Evolutionary conservation across 768 basidiomycete genomes (phyloP).

Genomic region (Coprinopsis marcescibilis): DNA sequence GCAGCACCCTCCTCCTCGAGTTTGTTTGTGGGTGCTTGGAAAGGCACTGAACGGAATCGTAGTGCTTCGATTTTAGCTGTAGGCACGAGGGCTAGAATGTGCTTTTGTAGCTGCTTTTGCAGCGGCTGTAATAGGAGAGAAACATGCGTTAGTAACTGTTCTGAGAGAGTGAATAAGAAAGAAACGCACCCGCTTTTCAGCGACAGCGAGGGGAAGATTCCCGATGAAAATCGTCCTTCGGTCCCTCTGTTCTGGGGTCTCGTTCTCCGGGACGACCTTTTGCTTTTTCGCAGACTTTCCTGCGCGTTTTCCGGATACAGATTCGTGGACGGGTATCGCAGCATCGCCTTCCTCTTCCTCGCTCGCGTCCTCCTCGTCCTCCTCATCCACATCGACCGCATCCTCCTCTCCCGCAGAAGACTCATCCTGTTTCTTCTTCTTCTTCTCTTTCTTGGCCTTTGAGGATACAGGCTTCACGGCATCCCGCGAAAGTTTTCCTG

Average conservation of each 20-base stretch:
- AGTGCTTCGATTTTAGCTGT: conserved; percentile 83
- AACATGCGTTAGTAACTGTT: conserved; percentile 1
- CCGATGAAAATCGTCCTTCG: conserved; percentile 89
- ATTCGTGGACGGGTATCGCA: conserved; percentile 57
- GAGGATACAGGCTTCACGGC: no score
- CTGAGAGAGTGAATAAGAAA: neutral
- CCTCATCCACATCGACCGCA: conserved; percentile 20
- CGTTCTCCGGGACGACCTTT: conserved; percentile 58
- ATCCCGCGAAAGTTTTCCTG: no score
- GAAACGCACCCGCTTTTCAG: conserved; percentile 63
- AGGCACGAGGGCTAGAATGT: conserved; percentile 68
- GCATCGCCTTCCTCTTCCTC: conserved; percentile 17
- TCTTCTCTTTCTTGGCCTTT: conserved; percentile 11
- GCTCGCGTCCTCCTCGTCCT: conserved; percentile 19
- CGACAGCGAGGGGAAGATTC: conserved; percentile 74
- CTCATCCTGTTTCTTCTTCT: conserved; percentile 12
- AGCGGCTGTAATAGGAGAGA: conserved; percentile 43
- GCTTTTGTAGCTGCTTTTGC: conserved; percentile 70
- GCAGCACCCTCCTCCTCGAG: conserved; percentile 31
- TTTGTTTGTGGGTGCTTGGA: conserved; percentile 73
- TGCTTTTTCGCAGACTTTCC: conserved; percentile 23
- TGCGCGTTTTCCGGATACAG: conserved; percentile 35
- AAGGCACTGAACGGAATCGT: conserved; percentile 91
- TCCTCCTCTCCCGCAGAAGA: conserved; percentile 16
- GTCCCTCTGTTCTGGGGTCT: conserved; percentile 69